phyloP scores from a whole-genome alignment of 345 rosid species.

The Excoecaria cochinchinensis region DNA sequence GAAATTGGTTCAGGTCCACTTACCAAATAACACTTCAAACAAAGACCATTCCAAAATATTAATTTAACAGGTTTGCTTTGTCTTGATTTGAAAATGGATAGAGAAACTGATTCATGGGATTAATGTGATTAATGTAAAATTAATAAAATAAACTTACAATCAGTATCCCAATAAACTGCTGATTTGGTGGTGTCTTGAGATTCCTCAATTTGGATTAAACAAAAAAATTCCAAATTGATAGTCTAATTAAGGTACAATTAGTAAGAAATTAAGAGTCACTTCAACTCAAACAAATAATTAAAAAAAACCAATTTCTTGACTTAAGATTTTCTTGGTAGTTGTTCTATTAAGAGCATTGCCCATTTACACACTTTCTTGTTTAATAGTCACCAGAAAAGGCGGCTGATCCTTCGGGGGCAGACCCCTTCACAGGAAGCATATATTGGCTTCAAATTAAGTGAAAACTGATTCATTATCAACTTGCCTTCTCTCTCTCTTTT shows the following conservation, averaged over 20 bases:
- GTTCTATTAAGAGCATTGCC: constrained; percentile 19
- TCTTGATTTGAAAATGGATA: constrained; percentile 31
- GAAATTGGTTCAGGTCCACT: constrained; percentile 54
- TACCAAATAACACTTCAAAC: constrained; percentile 34
- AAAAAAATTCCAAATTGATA: neutral
- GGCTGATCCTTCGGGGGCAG: constrained; percentile 93
- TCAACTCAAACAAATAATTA: neutral
- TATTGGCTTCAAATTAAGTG: constrained; percentile 51
- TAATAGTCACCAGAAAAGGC: constrained; percentile 72
- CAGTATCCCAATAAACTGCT: constrained; percentile 53
- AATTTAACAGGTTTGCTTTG: constrained; percentile 27
- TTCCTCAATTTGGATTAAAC: constrained; percentile 45
- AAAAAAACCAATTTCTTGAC: constrained; percentile 13
- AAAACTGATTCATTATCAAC: constrained; percentile 30
- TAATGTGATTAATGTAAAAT: constrained; percentile 20
- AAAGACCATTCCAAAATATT: constrained; percentile 13
- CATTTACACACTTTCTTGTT: constrained; percentile 31
- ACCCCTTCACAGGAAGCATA: constrained; percentile 73
- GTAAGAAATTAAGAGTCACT: constrained; percentile 16
- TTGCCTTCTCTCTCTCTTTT: constrained; percentile 16
- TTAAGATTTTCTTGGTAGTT: constrained; percentile 30
- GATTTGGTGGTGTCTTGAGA: constrained; percentile 55
- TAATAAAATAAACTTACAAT: constrained; percentile 9
- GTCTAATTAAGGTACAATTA: constrained; percentile 28
- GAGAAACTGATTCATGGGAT: constrained; percentile 15